Evolutionary conservation across 148 eudicot genomes (phyloP), one percentile per base, ranked within the genome.

Genomic region (Rhododendron vialii): DNA sequence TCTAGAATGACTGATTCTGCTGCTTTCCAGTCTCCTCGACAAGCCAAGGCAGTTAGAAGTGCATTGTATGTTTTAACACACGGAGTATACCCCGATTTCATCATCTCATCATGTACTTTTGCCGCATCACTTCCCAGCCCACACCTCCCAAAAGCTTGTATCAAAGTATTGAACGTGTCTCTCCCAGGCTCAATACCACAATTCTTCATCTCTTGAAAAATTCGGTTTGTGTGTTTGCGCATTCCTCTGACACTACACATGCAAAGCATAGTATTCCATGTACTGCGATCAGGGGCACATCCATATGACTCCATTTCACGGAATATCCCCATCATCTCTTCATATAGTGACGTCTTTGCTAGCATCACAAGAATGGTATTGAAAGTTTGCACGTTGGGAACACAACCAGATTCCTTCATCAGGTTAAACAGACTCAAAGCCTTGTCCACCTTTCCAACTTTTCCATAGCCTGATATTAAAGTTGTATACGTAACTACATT

Each of bases 201-300:
- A 53, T 89, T 94, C 90, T 93, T 95, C 99, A 96, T 96, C 94
- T 95, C 98, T 80, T 88, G 93, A 57, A 96, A 92, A 36, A 96
- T 92, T 81, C 85, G 93, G 88, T 88, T 94, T 88, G 95, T 94
- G 82, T 95, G 88, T 85, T 87, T 92, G 82, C 92, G 94, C 96
- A 93, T 91, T 12, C 97, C 99, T 55, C 67, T 90, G 28, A 88
- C 88, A 45, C 96, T 96, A 91, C 97, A 95, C 93, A 93, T 87
- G 7, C 96, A 92, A 85, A 96, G 95, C 92, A 95, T 92, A 0
- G 98, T 96, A 89, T 96, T 96, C 99, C 99, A 96, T 1, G 99
- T 96, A 69, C 92, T 85, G 47, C 92, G 95, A 88, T 96, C 92
- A 15, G 99, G 99, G 47, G 93, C 82, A 84, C 96, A 95, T 14